Conservation (phyloP, 1,284 basidiomycete species). For the Trichosporon asahii region DNA sequence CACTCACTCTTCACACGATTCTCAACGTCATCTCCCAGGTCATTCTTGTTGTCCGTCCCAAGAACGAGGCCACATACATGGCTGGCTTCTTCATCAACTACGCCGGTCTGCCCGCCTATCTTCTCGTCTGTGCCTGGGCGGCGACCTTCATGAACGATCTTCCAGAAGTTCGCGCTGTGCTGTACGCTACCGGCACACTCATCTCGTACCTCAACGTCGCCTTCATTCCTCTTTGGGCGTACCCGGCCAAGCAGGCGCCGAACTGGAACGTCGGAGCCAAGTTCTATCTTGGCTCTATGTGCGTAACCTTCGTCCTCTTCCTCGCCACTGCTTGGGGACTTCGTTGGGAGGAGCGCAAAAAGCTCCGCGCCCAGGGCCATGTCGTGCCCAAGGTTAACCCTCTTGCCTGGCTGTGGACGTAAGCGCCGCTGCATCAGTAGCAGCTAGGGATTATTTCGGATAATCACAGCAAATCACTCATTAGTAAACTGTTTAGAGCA, state of each 20-base stretch:
- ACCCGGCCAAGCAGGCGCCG: constrained; percentile 17
- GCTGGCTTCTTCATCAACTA: constrained; percentile 22
- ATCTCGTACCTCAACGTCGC: constrained; percentile 19
- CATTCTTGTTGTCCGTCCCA: constrained; percentile 18
- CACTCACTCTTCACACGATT: constrained; percentile 13
- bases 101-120: constrained; percentile 15
- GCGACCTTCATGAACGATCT: constrained; percentile 14
- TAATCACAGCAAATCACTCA: background rate
- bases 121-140: constrained; percentile 17
- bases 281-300: constrained; percentile 23
- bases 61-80: constrained; percentile 12
- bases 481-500: background rate
- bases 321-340: constrained; percentile 19
- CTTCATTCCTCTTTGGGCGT: constrained; percentile 22
- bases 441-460: background rate
- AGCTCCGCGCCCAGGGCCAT: constrained; percentile 13
- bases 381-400: constrained; percentile 10
- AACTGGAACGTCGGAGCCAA: constrained; percentile 21
- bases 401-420: constrained; percentile 19
- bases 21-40: constrained; percentile 19
- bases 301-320: constrained; percentile 9
- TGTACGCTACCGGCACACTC: constrained; percentile 19
- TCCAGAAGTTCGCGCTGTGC: constrained; percentile 16
- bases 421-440: background rate
- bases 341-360: constrained; percentile 19